Evolutionary conservation across 306 rosid genomes (phyloP).

Genomic region (Trifolium pratense): DNA sequence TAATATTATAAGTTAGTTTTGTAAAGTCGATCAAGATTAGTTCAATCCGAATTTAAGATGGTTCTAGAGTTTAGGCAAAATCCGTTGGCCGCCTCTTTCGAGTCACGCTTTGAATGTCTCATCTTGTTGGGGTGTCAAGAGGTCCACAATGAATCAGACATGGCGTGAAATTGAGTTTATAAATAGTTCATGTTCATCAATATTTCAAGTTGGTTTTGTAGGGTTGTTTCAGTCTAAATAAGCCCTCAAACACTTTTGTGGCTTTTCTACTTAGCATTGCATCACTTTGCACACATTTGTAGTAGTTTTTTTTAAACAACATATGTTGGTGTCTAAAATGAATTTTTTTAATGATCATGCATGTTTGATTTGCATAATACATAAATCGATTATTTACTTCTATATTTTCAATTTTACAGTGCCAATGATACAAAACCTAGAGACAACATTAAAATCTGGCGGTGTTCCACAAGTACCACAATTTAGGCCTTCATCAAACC

Average conservation of each 20-base stretch:
- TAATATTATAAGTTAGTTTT: no score
- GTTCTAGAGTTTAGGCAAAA: no score
- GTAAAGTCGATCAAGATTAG: no score
- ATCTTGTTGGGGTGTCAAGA: not conserved
- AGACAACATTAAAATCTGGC: conserved; percentile 74
- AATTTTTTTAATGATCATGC: not conserved
- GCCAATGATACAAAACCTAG: conserved; percentile 95
- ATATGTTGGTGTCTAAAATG: not conserved
- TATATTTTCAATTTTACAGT: conserved; percentile 53
- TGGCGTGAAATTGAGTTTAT: not conserved
- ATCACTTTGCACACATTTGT: not conserved
- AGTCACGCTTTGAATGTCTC: not conserved
- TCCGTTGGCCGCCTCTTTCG: not conserved
- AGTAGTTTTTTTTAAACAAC: not conserved
- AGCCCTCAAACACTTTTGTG: no score
- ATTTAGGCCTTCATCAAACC: conserved; percentile 57
- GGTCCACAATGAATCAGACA: not conserved
- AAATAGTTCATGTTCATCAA: not conserved
- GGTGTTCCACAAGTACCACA: conserved; percentile 88
- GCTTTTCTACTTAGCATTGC: not conserved
- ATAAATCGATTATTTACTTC: not conserved
- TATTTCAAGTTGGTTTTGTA: no score
- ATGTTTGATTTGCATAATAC: not conserved
- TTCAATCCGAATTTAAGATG: no score
- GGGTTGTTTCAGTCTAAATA: no score